Percentiles rank a stretch among this genome's conserved stretches.
Evolutionary conservation across 805 yeast species (phyloP).

Genomic region (Myxozyma nipponensis): DNA sequence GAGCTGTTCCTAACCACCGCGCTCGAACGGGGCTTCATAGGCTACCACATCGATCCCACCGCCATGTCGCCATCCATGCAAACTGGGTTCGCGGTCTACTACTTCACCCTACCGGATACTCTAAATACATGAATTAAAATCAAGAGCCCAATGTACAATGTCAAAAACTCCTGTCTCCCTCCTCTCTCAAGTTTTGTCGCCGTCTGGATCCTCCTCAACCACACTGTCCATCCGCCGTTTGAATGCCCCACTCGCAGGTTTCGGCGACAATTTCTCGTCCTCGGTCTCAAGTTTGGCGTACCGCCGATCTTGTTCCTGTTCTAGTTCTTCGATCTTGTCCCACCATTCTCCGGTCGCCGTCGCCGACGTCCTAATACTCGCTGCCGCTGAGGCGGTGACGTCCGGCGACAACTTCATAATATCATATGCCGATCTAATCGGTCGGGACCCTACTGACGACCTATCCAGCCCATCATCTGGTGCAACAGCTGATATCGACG

Average conservation of each 20-base stretch:
- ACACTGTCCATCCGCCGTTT: slow-evolving; percentile 1
- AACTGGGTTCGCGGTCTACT: slow-evolving; percentile 44
- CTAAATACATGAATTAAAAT: neutral
- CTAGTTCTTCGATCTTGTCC: slow-evolving; percentile 4
- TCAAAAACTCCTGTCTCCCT: neutral
- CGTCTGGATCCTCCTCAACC: slow-evolving; percentile 4
- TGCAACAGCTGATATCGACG: too few species aligned
- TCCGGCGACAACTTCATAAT: slow-evolving; percentile 19
- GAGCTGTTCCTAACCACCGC: slow-evolving; percentile 45
- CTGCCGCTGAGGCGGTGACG: neutral
- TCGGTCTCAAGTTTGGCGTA: neutral
- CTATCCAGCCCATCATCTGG: too few species aligned
- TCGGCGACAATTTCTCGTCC: neutral
- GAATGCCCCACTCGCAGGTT: neutral
- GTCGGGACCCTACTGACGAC: too few species aligned
- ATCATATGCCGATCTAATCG: slow-evolving; percentile 12
- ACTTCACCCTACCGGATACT: neutral
- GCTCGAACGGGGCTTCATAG: slow-evolving; percentile 36
- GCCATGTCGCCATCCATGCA: slow-evolving; percentile 37
- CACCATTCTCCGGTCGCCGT: slow-evolving; percentile 10
- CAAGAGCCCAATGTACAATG: neutral
- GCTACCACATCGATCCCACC: slow-evolving; percentile 39
- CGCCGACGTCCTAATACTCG: too few species aligned
- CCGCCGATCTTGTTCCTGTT: neutral
- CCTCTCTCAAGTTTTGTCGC: neutral